Conservation (phyloP, 257 asterid genomes). For the Mentha longifolia region DNA sequence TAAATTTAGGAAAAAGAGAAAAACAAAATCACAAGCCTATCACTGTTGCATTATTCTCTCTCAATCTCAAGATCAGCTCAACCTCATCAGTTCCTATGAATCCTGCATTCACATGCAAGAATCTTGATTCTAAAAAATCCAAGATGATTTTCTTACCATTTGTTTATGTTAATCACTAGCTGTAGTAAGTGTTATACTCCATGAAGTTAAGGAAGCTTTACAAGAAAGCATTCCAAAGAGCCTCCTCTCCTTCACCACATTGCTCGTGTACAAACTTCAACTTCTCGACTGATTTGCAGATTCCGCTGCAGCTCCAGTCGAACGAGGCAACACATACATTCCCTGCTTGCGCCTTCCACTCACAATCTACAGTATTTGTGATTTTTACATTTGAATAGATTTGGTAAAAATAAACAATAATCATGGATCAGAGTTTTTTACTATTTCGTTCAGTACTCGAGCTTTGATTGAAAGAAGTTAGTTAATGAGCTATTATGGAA, state of each 20-base stretch:
- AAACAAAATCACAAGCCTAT: neutral
- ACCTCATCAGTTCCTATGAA: slow-evolving; percentile 13
- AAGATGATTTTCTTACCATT: neutral
- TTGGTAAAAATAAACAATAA: too few relatives aligned
- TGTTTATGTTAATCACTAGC: neutral
- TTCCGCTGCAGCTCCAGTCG: slow-evolving; percentile 79
- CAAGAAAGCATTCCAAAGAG: slow-evolving; percentile 62
- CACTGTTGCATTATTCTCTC: slow-evolving; percentile 2
- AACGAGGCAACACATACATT: slow-evolving; percentile 60
- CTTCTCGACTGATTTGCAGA: slow-evolving; percentile 66
- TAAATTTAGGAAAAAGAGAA: neutral
- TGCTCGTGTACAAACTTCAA: slow-evolving; percentile 58
- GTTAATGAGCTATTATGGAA: slow-evolving; percentile 13
- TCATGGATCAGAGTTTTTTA: neutral
- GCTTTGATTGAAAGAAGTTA: neutral
- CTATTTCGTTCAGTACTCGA: neutral
- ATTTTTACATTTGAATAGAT: neutral
- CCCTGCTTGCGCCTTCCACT: slow-evolving; percentile 56
- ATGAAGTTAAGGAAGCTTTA: neutral
- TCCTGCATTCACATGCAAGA: slow-evolving; percentile 15
- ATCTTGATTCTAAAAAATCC: neutral
- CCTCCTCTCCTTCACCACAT: slow-evolving; percentile 65
- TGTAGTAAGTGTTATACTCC: neutral
- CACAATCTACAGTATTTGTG: slow-evolving; percentile 38
- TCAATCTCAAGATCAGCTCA: slow-evolving; percentile 18